A percentile compares a stretch with the other conserved stretches of the same genome.
These are phyloP conservation scores for Crithidia expoeki DNA, from an alignment of 208 protist species.

Conservation along the genomic window DNA sequence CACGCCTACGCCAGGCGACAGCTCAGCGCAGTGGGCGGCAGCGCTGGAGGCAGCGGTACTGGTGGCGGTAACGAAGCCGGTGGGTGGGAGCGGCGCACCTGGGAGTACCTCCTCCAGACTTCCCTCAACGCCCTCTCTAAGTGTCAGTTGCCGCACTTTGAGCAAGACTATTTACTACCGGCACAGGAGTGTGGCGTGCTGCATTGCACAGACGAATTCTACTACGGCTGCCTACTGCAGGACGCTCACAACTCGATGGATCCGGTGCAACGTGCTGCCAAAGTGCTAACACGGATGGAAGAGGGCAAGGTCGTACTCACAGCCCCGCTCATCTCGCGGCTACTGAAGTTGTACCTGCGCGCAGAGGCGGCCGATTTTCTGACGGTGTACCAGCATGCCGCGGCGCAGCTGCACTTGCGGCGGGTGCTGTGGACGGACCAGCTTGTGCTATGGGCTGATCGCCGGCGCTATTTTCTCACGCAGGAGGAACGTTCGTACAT, in stretches of 20 bases:
- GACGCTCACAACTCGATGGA: constrained; percentile 75
- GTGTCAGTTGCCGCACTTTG: constrained; percentile 67
- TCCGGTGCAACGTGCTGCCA: constrained; percentile 52
- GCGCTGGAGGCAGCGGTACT: constrained; percentile 13
- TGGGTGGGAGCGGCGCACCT: constrained; percentile 37
- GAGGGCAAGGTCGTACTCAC: constrained; percentile 46
- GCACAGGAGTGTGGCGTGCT: constrained; percentile 40
- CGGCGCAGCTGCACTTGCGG: constrained; percentile 40
- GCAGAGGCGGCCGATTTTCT: constrained; percentile 59
- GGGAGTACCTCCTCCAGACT: constrained; percentile 81
- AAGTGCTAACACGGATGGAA: constrained; percentile 47
- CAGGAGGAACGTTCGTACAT: constrained; percentile 61
- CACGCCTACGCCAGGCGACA: constrained; percentile 37
- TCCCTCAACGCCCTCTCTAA: constrained; percentile 69
- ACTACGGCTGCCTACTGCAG: constrained; percentile 67
- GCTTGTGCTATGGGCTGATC: constrained; percentile 80
- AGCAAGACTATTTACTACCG: constrained; percentile 59
- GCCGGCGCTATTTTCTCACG: constrained; percentile 78
- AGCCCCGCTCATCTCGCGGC: constrained; percentile 45
- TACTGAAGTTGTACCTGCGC: constrained; percentile 80
- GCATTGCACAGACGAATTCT: constrained; percentile 73
- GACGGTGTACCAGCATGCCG: constrained; percentile 57
- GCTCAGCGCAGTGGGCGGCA: constrained; percentile 11
- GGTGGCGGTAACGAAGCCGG: constrained; percentile 4
- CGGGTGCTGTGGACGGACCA: constrained; percentile 67